Evolutionary conservation across 2,329 filamentous ascomycete species (phyloP), one percentile per base, ranked within the genome.

Genomic region (Paecilomyces formosus): DNA sequence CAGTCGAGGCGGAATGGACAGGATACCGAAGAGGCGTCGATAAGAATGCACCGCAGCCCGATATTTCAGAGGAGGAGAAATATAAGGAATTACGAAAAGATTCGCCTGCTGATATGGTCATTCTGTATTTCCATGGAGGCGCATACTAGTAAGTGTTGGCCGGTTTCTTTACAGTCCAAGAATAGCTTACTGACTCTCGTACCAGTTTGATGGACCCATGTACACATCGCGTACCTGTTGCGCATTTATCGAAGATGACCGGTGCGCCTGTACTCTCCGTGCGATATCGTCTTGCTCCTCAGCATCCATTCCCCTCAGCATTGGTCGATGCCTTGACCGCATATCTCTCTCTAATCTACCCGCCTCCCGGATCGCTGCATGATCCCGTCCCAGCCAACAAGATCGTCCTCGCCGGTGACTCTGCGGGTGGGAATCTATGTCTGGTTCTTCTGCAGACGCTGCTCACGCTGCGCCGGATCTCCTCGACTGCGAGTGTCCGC

Each of bases 81-180:
- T 79, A 78, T 62, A 62, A 65, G 53, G 65, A 68, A 53, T 56
- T 79, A 62, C 72, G 72, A 57, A 72, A 70, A 57, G 75, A 76
- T 33, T 65, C 72, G 7, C 67, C 69, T 4, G 71, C 70, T 3
- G 73, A 77, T 57, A 70, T 73, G 60, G 77, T 76, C 1, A 70
- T 79, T 7, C 61, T 80, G 5, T 79, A 79, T 61, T 72, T 79
- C 58, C 78, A 80, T 61, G 78, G 78, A 18, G 78, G 78, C 5
- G 77, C 75, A 39, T 77, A 77, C 63, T 76, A 74, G 76, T 78
- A 63, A 63, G 74, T 68, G 6, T 52, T 54, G 13, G 33, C 30
- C 18, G 35, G 11, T 15, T 56, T 50, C 53, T 52, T 45, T 24
- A 52, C 53, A n/a, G 13, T 9, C 30, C 30, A 31, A 31, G 15